Evolutionary conservation across 345 rosid genomes (phyloP), one percentile per base, ranked within the genome.

Genomic region (Chamaenerion angustifolium): DNA sequence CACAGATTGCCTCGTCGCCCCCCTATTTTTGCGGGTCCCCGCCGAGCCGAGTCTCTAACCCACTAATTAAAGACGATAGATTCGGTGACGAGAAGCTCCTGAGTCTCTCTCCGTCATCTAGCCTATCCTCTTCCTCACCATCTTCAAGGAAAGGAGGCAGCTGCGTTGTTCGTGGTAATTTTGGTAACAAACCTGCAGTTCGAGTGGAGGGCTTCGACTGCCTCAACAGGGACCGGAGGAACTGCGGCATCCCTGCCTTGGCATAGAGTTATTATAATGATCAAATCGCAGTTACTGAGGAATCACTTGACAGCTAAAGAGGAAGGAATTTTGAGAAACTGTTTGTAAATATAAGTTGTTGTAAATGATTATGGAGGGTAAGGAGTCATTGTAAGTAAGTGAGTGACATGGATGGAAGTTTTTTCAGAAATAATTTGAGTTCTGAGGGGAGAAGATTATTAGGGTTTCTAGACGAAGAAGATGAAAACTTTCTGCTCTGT

Each of bases 21-120:
- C 73, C 79, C 8, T 85, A 77, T 65, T 85, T 85, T 62, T 62
- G 82, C 10, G 98, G 96, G 71, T 92, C 96, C 60, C 98, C 98
- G 60, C 98, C 98, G 43, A 77, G 93, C 75, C 80, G 98, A 87
- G 98, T 92, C 58, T 76, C 89, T 84, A 92, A 92, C 88, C 98
- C 98, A 56, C 55, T 92, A 74, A 84, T 82, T 68, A 87, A 78
- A 51, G 98, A 92, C 54, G 81, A 83, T 44, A 73, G 76, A 50
- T 92, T 92, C 25, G 71, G 75, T 56, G 79, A 81, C 2, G 85
- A 81, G 62, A 69, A 68, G 64, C 45, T 72, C 58, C 46, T 60
- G 66, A 77, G 77, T 0, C 27, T 70, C 43, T 64, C 78, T 0
- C 76, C 71, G n/a, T 51, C 70, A 2, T 56, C 52, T 1, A 65